A percentile compares a stretch with the other conserved stretches of the same genome.
phyloP scores from a whole-genome alignment of 208 protist genomes.

The Trypanosomatidae sp. region DNA sequence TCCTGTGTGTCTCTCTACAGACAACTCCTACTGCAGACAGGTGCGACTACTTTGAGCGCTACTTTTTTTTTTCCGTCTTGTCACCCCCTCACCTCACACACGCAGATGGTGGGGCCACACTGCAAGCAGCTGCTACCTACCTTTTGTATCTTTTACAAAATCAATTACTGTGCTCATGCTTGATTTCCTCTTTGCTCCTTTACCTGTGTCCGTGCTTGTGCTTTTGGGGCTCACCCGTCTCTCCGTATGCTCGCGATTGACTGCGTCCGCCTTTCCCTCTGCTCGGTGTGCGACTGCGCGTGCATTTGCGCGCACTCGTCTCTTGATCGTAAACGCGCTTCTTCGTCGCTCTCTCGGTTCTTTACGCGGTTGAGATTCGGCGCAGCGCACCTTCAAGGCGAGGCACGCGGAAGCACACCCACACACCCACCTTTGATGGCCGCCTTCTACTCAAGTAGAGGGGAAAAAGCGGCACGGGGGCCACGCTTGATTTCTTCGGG shows the following conservation, averaged over 20 bases:
- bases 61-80: background rate
- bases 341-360: background rate
- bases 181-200: background rate
- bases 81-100: background rate
- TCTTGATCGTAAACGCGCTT: background rate
- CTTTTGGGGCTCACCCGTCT: background rate
- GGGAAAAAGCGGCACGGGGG: background rate
- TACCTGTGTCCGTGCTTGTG: background rate
- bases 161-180: too few species aligned
- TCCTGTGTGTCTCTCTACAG: background rate
- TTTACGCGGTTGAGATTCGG: background rate
- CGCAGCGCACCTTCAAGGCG: background rate
- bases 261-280: background rate
- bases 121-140: background rate
- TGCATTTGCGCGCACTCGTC: background rate
- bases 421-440: background rate
- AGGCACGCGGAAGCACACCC: background rate
- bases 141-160: background rate
- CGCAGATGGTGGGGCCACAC: background rate
- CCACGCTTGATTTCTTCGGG: background rate
- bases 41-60: background rate
- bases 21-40: background rate
- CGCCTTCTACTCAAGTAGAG: background rate
- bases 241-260: background rate
- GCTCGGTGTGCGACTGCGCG: background rate